Percentiles rank a stretch among this genome's conserved stretches.
Evolutionary conservation across 495 filamentous ascomycete genomes (phyloP).

Genomic region (Diplogelasinospora grovesii): DNA sequence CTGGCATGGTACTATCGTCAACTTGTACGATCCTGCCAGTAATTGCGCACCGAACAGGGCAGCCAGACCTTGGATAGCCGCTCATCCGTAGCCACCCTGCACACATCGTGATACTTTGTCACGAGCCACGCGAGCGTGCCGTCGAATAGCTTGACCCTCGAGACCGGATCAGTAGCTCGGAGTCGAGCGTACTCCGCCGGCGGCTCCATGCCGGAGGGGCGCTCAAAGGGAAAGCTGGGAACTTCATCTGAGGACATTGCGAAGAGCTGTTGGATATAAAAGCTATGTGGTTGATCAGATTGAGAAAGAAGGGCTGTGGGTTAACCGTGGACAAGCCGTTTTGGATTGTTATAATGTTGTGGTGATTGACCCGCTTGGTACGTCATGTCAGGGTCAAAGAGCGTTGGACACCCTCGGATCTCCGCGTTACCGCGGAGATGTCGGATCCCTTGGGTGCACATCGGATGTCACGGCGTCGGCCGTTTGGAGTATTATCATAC

Average conservation of each 20-base stretch:
- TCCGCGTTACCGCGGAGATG: too few species aligned
- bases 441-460: too few species aligned
- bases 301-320: too few species aligned
- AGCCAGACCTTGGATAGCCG: conserved; percentile 29
- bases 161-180: conserved; percentile 32
- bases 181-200: conserved; percentile 36
- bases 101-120: conserved; percentile 40
- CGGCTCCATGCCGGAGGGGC: conserved; percentile 33
- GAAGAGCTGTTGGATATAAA: background rate
- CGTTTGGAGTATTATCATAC: too few species aligned
- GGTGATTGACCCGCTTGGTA: too few species aligned
- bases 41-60: background rate
- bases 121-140: conserved; percentile 38
- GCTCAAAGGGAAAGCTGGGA: conserved; percentile 35
- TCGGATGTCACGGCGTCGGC: too few species aligned
- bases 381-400: too few species aligned
- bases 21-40: background rate
- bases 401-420: too few species aligned
- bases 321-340: too few species aligned
- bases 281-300: background rate
- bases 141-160: conserved; percentile 39
- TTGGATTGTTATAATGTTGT: too few species aligned
- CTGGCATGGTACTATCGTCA: conserved; percentile 9
- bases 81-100: conserved; percentile 33
- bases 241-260: background rate